Percentiles rank a stretch among this genome's conserved stretches.
These are phyloP conservation scores for Haplosporangium sp. DNA, from an alignment of 371 early-diverging fungal genomes.

Conservation along the genomic window DNA sequence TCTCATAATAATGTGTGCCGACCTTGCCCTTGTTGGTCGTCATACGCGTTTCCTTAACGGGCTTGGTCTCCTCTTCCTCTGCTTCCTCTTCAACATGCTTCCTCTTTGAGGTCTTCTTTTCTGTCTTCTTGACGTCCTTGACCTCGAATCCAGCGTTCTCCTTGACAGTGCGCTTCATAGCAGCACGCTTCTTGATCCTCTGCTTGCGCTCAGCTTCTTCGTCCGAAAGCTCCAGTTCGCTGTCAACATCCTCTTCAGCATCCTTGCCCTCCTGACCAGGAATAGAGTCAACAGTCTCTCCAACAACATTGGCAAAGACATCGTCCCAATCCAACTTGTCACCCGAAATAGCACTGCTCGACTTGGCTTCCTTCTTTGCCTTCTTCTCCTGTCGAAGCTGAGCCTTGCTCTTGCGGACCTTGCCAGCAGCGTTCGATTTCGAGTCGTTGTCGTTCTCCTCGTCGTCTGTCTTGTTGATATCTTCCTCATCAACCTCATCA, in stretches of 20 bases:
- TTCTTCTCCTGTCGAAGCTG: conserved; percentile 54
- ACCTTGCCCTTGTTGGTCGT: conserved; percentile 88
- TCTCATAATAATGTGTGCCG: conserved; percentile 88
- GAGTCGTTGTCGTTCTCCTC: conserved; percentile 43
- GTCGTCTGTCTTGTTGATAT: conserved; percentile 55
- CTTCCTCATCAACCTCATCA: conserved; percentile 57
- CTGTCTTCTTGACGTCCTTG: conserved; percentile 45
- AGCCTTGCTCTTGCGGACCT: conserved; percentile 54
- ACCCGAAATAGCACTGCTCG: conserved; percentile 51
- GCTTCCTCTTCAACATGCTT: conserved; percentile 57
- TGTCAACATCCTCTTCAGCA: conserved; percentile 66
- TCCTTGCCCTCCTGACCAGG: conserved; percentile 58
- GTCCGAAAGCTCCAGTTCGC: conserved; percentile 68
- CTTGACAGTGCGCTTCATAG: conserved; percentile 23
- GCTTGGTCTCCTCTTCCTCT: conserved; percentile 50
- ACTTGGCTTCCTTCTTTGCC: conserved; percentile 55
- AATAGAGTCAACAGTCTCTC: conserved; percentile 71
- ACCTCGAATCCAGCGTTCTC: conserved; percentile 36
- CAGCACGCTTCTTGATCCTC: conserved; percentile 50
- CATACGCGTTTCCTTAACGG: conserved; percentile 75
- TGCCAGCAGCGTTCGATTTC: conserved; percentile 10
- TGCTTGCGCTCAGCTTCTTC: conserved; percentile 57
- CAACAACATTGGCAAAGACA: conserved; percentile 85
- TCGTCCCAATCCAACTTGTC: conserved; percentile 89
- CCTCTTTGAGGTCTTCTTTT: conserved; percentile 51